Percentiles rank a stretch among this genome's conserved stretches.
These are phyloP conservation scores for Phoma sp. DNA, from an alignment of 2,329 filamentous ascomycete species.

Conservation along the genomic window DNA sequence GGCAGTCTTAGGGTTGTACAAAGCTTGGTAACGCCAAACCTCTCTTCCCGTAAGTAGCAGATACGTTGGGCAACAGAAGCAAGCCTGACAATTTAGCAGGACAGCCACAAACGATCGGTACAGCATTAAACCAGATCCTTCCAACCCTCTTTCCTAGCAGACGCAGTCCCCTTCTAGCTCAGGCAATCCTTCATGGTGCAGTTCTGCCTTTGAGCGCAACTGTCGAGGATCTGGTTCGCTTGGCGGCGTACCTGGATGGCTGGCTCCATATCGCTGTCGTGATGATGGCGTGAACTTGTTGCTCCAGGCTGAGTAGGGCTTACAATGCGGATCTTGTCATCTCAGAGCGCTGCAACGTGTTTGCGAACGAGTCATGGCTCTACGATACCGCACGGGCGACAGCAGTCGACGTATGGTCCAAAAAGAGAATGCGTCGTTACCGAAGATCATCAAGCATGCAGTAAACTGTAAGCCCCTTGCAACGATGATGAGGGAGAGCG, in stretches of 20 bases:
- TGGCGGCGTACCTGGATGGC: constrained; percentile 87
- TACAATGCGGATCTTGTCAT: constrained; percentile 11
- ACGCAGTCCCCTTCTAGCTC: constrained; percentile 81
- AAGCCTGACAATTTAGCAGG: constrained; percentile 33
- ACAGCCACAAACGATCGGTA: constrained; percentile 73
- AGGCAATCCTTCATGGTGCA: constrained; percentile 84
- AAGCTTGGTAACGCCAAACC: constrained; percentile 66
- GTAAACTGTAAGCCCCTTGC: constrained; percentile 5
- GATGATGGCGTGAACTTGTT: constrained; percentile 61
- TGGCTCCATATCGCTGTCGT: constrained; percentile 85
- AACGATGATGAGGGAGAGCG: constrained; percentile 7
- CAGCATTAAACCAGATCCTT: constrained; percentile 74
- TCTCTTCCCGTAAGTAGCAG: constrained; percentile 45
- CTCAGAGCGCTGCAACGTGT: constrained; percentile 1
- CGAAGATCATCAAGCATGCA: constrained; percentile 11
- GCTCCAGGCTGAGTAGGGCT: constrained; percentile 9
- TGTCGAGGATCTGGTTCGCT: constrained; percentile 81
- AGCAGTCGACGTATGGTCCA: neutral
- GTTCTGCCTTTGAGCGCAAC: constrained; percentile 79
- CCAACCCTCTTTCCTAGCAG: constrained; percentile 87
- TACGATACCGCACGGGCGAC: neutral
- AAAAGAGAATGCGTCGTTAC: constrained; percentile 6
- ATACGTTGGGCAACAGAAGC: constrained; percentile 13
- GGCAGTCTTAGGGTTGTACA: constrained; percentile 66
- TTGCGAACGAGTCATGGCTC: neutral